These are phyloP conservation scores for Metschnikowia lunata DNA, from an alignment of 805 yeast species.

Conservation along the genomic window DNA sequence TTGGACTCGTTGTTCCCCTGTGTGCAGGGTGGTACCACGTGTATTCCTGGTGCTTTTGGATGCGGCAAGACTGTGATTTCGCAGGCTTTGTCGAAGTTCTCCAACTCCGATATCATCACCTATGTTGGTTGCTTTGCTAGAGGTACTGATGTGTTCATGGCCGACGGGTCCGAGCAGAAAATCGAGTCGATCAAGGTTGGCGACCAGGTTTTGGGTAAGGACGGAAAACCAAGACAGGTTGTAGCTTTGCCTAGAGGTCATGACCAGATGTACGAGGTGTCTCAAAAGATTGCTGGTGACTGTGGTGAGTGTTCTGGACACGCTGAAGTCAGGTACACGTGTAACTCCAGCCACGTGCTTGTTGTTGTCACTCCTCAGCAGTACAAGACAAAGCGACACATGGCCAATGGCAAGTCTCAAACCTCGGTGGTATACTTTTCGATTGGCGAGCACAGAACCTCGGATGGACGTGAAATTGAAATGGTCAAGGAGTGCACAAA, in stretches of 20 bases:
- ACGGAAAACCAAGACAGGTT: slow-evolving; percentile 6
- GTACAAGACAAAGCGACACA: not conserved
- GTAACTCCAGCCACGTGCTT: slow-evolving; percentile 7
- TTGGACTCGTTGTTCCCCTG: slow-evolving; percentile 96
- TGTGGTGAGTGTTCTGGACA: not conserved
- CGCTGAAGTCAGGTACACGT: slow-evolving; percentile 1
- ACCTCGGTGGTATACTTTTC: slow-evolving; percentile 1
- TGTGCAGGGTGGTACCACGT: slow-evolving; percentile 99
- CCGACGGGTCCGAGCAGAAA: slow-evolving; percentile 6
- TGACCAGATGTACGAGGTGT: slow-evolving; percentile 7
- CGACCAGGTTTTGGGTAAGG: slow-evolving; percentile 7
- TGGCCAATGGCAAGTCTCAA: not conserved
- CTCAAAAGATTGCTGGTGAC: not conserved
- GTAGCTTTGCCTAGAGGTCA: slow-evolving; percentile 6
- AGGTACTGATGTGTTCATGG: slow-evolving; percentile 8
- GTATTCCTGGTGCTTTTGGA: slow-evolving; percentile 99
- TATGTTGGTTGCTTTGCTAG: slow-evolving; percentile 61
- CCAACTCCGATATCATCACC: slow-evolving; percentile 94
- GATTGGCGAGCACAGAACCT: not conserved
- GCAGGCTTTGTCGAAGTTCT: slow-evolving; percentile 93
- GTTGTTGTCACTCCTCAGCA: slow-evolving; percentile 3
- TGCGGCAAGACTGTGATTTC: slow-evolving; percentile 99
- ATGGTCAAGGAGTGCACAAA: slow-evolving; percentile 1
- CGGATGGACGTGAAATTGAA: slow-evolving; percentile 3
- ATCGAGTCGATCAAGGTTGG: slow-evolving; percentile 8